Evolutionary conservation across 208 protist genomes (phyloP), one percentile per base, ranked within the genome.

Genomic region (Spironucleus salmonicida): DNA sequence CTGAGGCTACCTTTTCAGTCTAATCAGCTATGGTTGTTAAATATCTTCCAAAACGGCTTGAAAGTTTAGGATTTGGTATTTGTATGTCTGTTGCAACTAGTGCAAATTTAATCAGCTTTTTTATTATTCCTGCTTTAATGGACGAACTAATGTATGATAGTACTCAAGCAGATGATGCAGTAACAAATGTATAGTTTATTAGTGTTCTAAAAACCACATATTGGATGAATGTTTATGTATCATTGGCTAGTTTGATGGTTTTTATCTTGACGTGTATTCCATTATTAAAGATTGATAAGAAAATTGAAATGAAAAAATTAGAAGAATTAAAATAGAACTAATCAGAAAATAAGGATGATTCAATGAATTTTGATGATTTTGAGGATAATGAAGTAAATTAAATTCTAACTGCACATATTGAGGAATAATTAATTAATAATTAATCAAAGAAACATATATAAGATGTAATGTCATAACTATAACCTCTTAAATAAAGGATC

Each of bases 31-130:
- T 67, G 15, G 35, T 67, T 38, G 61, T 30, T 39, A n/a, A 38
- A 30, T 67, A 67, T 38, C 19, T 67, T 15, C 61, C 61, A 38
- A 39, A 15, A 23, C 15, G 61, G 23, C 30, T 67, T 15, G 61
- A 67, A 38, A 39, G 26, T 40, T 19, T 67, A 30, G 61, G 61
- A 15, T 67, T 67, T 67, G 61, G 61, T 15, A 30, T 67, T 30
- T 67, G 61, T 67, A 67, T 67, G 61, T 39, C 26, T 34, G 35
- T 67, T 30, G 15, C 61, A 67, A 67, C 61, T 15, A 39, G 26
- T 23, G 61, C 61, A 30, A 67, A 67, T 38, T 30, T 67, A 38
- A 38, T 67, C 23, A 30, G 61, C 15, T 67, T 67, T 38, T 15
- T 15, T 15, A 23, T 38, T n/a, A 67, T 67, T 34, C 26, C 61